Evolutionary conservation across 2,329 filamentous ascomycete species (phyloP).

Genomic region (Calycina herbarum): DNA sequence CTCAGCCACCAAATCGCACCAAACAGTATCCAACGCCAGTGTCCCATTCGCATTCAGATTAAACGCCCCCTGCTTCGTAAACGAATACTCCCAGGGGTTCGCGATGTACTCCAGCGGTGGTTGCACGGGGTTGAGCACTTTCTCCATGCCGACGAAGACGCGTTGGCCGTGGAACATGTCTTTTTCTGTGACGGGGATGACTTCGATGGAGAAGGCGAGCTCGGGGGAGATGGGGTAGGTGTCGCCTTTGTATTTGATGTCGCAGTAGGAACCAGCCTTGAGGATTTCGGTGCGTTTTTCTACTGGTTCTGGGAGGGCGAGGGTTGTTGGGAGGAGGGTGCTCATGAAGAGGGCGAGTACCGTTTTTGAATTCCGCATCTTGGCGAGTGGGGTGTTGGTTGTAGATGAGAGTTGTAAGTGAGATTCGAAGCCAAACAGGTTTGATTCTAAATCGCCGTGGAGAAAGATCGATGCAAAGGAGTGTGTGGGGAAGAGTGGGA

Average conservation of each 20-base stretch:
- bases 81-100: background rate
- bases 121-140: background rate
- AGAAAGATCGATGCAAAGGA: no score
- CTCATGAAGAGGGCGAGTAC: background rate
- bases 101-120: background rate
- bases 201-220: background rate
- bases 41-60: background rate
- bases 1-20: background rate
- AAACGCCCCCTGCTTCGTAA: background rate
- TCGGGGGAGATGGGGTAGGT: background rate
- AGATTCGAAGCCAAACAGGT: no score
- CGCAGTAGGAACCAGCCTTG: background rate
- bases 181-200: background rate
- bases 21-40: background rate
- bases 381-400: no score
- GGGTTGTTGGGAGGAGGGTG: background rate
- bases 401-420: no score
- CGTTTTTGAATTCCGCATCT: no score
- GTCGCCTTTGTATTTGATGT: background rate
- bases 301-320: background rate
- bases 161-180: background rate
- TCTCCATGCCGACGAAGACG: background rate
- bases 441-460: no score
- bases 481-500: no score
- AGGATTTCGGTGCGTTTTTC: background rate